These are phyloP conservation scores for Urostyla sp. DNA, from an alignment of 73 alveolate species.

Conservation along the genomic window DNA sequence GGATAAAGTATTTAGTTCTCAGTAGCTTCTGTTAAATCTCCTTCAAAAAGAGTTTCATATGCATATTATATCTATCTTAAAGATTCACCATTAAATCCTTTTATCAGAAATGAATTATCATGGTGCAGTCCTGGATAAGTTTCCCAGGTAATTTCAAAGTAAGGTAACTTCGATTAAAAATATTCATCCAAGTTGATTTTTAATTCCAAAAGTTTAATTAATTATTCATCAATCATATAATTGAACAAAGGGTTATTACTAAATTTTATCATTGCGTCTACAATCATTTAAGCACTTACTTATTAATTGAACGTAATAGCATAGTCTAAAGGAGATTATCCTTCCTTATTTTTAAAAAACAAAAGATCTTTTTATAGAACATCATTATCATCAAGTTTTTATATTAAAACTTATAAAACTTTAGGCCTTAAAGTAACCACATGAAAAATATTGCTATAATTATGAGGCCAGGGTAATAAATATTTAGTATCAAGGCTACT, in stretches of 20 bases:
- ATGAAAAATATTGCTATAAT: too few relatives aligned
- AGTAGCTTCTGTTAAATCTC: background rate
- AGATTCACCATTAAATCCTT: background rate
- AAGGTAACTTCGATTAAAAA: background rate
- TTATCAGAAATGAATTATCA: background rate
- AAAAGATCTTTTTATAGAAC: too few relatives aligned
- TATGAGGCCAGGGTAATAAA: too few relatives aligned
- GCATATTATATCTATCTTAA: too few relatives aligned
- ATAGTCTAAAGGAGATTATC: background rate
- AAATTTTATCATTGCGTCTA: background rate
- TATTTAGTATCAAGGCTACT: too few relatives aligned
- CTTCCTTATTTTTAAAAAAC: too few relatives aligned
- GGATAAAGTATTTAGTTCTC: background rate
- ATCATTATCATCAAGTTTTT: too few relatives aligned
- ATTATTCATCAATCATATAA: background rate
- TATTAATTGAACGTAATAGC: background rate
- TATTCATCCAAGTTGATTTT: background rate
- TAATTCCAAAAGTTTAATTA: too few relatives aligned
- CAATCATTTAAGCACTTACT: background rate
- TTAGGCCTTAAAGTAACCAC: too few relatives aligned
- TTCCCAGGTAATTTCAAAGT: background rate
- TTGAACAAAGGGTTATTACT: background rate
- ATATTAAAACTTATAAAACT: too few relatives aligned
- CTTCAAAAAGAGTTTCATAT: background rate
- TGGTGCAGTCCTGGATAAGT: background rate